phyloP scores from a whole-genome alignment of 345 rosid genomes.

The Aegle marmelos region DNA sequence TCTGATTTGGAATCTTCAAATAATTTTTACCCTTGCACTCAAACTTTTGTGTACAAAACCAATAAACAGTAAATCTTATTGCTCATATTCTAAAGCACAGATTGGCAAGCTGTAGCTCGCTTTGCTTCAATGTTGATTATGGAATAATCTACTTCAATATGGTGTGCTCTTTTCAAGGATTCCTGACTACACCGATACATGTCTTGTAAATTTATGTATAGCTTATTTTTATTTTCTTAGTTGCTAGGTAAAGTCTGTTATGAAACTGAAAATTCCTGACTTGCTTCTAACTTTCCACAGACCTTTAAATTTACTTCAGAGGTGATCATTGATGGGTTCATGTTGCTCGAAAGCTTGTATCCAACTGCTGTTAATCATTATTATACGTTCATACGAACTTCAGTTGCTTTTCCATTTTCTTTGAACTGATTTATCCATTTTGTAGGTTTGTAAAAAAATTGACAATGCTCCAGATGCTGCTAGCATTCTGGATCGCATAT shows the following conservation, averaged over 20 bases:
- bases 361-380: too few species aligned
- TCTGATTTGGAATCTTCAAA: not conserved
- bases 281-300: not conserved
- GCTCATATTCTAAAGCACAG: not conserved
- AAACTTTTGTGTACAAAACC: not conserved
- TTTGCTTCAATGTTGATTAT: not conserved
- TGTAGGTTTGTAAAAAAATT: conserved; percentile 75
- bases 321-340: not conserved
- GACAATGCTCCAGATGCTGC: conserved; percentile 53
- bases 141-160: conserved; percentile 1
- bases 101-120: not conserved
- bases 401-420: not conserved
- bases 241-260: not conserved
- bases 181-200: too few species aligned
- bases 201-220: not conserved
- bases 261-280: not conserved
- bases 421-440: not conserved
- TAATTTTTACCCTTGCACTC: not conserved
- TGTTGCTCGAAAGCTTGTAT: not conserved
- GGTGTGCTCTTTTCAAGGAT: not conserved
- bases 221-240: not conserved
- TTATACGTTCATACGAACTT: not conserved
- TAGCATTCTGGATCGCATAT: conserved; percentile 66
- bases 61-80: not conserved
- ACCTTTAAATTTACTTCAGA: not conserved